Percentiles rank a stretch among this genome's conserved stretches.
Conservation (phyloP, 495 filamentous ascomycete genomes). For the Hypoxylon trugodes region DNA sequence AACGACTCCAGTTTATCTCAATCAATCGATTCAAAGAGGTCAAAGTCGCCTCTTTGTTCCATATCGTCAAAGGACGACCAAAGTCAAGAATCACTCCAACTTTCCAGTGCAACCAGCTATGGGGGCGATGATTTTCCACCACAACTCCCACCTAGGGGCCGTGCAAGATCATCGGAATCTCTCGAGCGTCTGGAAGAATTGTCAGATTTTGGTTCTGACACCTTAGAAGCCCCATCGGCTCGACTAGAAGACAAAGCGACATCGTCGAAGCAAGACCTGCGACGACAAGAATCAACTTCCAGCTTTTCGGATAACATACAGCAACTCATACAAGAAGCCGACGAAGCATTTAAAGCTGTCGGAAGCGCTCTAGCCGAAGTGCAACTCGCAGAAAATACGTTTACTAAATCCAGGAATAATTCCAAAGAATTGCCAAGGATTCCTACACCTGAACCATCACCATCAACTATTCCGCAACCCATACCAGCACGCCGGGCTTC, state of each 20-base stretch:
- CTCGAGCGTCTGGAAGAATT: conserved; percentile 18
- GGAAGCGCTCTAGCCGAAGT: conserved; percentile 47
- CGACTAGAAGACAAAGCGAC: conserved; percentile 38
- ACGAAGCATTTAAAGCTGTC: conserved; percentile 53
- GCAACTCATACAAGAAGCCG: conserved; percentile 56
- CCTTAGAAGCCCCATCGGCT: conserved; percentile 36
- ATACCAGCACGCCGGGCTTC: conserved; percentile 12
- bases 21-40: conserved; percentile 36
- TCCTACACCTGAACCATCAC: conserved; percentile 31
- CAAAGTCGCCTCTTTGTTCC: conserved; percentile 42
- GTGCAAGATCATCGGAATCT: conserved; percentile 21
- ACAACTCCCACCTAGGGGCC: conserved; percentile 20
- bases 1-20: conserved; percentile 29
- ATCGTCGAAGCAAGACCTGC: conserved; percentile 26
- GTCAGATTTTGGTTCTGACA: conserved; percentile 32
- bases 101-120: conserved; percentile 34
- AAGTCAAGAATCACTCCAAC: conserved; percentile 36
- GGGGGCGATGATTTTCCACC: conserved; percentile 34
- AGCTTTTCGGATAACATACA: conserved; percentile 46
- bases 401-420: too few species aligned
- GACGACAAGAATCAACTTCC: conserved; percentile 25
- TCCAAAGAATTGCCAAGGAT: conserved; percentile 26
- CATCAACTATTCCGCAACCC: conserved; percentile 28
- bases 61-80: conserved; percentile 39
- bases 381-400: conserved; percentile 22